Evolutionary conservation across 495 filamentous ascomycete species (phyloP).

Genomic region (Penicillium bialowiezense): DNA sequence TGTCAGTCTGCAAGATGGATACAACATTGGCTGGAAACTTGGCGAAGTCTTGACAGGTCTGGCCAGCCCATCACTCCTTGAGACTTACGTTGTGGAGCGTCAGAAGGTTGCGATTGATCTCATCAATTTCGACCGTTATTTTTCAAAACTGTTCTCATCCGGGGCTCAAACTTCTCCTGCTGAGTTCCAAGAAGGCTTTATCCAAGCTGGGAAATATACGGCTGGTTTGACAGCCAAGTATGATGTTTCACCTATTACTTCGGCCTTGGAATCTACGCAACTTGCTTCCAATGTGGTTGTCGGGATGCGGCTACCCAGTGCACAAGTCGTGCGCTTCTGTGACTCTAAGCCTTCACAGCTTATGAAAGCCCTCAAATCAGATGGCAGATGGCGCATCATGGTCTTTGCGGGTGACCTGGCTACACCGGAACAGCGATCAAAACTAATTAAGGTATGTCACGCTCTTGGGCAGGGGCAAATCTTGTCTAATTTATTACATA

Average conservation of each 20-base stretch:
- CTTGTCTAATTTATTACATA: slow-evolving; percentile 6
- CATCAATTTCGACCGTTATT: slow-evolving; percentile 70
- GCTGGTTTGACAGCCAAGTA: slow-evolving; percentile 63
- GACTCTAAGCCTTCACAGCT: slow-evolving; percentile 60
- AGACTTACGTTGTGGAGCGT: slow-evolving; percentile 70
- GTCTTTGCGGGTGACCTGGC: slow-evolving; percentile 51
- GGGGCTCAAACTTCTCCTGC: slow-evolving; percentile 32
- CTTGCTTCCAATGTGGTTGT: slow-evolving; percentile 47
- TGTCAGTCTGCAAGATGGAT: slow-evolving; percentile 48
- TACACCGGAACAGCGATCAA: slow-evolving; percentile 26
- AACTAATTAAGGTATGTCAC: slow-evolving; percentile 43
- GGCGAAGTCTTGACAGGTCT: slow-evolving; percentile 59
- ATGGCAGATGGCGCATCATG: slow-evolving; percentile 65
- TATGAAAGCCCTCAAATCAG: slow-evolving; percentile 40
- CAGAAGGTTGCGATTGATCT: slow-evolving; percentile 66
- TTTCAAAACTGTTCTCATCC: slow-evolving; percentile 59
- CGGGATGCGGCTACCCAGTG: slow-evolving; percentile 57
- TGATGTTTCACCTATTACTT: slow-evolving; percentile 47
- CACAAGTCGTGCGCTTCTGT: slow-evolving; percentile 57
- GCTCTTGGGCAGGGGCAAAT: background rate
- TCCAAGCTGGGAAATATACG: slow-evolving; percentile 59
- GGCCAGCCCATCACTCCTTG: slow-evolving; percentile 53
- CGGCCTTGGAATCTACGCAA: slow-evolving; percentile 20
- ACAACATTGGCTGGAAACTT: slow-evolving; percentile 81
- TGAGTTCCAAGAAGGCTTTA: slow-evolving; percentile 57